These are phyloP conservation scores for Fistulina hepatica DNA, from an alignment of 1,284 basidiomycete species.

Conservation along the genomic window DNA sequence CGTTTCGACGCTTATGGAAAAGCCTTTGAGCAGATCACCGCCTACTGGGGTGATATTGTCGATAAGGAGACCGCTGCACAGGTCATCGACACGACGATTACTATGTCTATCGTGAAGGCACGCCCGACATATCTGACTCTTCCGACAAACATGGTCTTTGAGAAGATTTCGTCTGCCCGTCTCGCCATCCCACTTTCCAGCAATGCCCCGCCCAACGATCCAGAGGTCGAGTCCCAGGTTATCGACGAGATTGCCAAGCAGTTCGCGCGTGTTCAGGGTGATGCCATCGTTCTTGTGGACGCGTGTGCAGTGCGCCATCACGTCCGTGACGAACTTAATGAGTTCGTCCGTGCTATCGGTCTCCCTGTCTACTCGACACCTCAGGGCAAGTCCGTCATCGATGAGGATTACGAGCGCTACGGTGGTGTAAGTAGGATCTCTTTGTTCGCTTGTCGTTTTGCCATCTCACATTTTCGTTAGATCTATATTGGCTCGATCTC, in stretches of 20 bases:
- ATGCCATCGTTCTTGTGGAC: constrained; percentile 78
- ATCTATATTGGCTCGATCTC: constrained; percentile 77
- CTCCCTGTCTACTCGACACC: constrained; percentile 76
- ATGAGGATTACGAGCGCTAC: constrained; percentile 75
- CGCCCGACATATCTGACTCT: constrained; percentile 84
- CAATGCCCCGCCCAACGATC: constrained; percentile 40
- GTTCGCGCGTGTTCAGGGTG: constrained; percentile 49
- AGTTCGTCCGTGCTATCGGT: constrained; percentile 60
- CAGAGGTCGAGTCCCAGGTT: constrained; percentile 59
- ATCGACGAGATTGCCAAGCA: constrained; percentile 60
- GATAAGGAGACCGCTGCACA: constrained; percentile 43
- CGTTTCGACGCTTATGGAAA: constrained; percentile 74
- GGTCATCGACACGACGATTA: constrained; percentile 76
- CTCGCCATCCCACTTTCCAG: constrained; percentile 56
- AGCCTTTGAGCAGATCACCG: constrained; percentile 69
- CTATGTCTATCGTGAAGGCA: constrained; percentile 59
- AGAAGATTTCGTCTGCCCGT: constrained; percentile 54
- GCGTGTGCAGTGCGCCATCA: constrained; percentile 81
- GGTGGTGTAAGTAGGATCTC: constrained; percentile 71
- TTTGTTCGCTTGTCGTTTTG: neutral
- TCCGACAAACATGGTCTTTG: constrained; percentile 75
- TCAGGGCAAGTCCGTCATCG: constrained; percentile 82
- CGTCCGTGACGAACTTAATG: constrained; percentile 54
- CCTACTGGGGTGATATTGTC: constrained; percentile 53
- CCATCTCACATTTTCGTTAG: constrained; percentile 25